A percentile compares a stretch with the other conserved stretches of the same genome.
Evolutionary conservation across 2,329 filamentous ascomycete species (phyloP).

Genomic region (Emergomyces pasteurianus): DNA sequence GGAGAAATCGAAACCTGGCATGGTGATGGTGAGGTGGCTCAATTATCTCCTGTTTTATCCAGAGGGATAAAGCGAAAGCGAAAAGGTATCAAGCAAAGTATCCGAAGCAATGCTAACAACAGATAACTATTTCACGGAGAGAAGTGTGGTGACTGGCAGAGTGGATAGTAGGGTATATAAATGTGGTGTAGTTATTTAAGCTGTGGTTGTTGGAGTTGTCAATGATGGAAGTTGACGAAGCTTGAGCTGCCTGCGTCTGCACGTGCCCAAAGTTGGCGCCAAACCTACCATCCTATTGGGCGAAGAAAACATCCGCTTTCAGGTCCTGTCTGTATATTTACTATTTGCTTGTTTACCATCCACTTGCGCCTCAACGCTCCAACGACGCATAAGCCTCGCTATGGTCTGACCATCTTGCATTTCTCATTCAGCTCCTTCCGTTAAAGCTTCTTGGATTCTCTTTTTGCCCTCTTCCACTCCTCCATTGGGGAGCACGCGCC

Average conservation of each 20-base stretch:
- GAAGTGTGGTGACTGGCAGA: neutral
- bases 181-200: neutral
- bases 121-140: neutral
- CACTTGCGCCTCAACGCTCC: neutral
- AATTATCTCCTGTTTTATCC: conserved; percentile 14
- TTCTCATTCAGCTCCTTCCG: neutral
- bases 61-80: conserved; percentile 14
- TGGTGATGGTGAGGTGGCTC: conserved; percentile 37
- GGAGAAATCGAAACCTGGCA: conserved; percentile 98
- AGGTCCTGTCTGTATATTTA: too few species aligned
- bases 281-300: neutral
- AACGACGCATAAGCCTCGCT: neutral
- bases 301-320: too few species aligned
- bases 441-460: conserved; percentile 8
- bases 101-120: neutral
- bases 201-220: neutral
- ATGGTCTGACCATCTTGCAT: neutral
- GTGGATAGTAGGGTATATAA: neutral
- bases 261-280: conserved; percentile 6
- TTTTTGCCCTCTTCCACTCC: conserved; percentile 8
- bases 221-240: conserved; percentile 29
- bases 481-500: conserved; percentile 13
- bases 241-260: conserved; percentile 24
- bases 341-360: neutral
- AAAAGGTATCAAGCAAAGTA: neutral